These are phyloP conservation scores for Apiotrichum sp. DNA, from an alignment of 1,284 basidiomycete genomes.

Conservation along the genomic window DNA sequence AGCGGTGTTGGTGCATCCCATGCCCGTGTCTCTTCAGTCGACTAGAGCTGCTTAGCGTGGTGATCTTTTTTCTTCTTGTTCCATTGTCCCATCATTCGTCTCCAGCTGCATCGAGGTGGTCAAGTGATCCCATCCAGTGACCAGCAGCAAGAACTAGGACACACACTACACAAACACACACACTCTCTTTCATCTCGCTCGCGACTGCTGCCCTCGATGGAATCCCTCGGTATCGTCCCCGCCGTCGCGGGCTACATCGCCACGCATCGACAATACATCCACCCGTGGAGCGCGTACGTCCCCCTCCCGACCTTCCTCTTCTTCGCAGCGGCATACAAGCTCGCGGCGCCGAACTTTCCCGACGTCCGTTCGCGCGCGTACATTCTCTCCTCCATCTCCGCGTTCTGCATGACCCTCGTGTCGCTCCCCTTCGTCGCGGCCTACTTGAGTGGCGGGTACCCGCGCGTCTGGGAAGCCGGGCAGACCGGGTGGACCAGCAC, in stretches of 20 bases:
- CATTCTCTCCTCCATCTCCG: slow-evolving; percentile 53
- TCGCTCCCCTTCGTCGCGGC: slow-evolving; percentile 52
- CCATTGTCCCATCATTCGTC: too few species aligned
- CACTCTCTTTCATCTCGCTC: too few species aligned
- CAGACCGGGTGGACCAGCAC: slow-evolving; percentile 26
- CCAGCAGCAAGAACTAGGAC: too few species aligned
- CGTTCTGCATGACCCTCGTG: slow-evolving; percentile 49
- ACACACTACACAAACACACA: too few species aligned
- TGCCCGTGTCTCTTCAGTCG: too few species aligned
- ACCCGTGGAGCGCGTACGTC: slow-evolving; percentile 31
- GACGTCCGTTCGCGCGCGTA: slow-evolving; percentile 53
- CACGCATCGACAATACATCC: not conserved
- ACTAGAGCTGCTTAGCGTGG: too few species aligned
- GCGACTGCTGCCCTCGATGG: not conserved
- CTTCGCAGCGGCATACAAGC: slow-evolving; percentile 36
- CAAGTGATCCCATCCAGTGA: too few species aligned
- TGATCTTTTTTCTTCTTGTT: too few species aligned
- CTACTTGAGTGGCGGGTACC: slow-evolving; percentile 41
- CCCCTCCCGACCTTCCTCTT: slow-evolving; percentile 16
- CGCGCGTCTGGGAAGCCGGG: slow-evolving; percentile 13
- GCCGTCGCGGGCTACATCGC: not conserved
- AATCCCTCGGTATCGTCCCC: not conserved
- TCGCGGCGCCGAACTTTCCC: slow-evolving; percentile 43
- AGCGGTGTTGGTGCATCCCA: too few species aligned
- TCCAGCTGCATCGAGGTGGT: too few species aligned